phyloP scores from a whole-genome alignment of 306 rosid genomes.

The Trifolium subterraneum region DNA sequence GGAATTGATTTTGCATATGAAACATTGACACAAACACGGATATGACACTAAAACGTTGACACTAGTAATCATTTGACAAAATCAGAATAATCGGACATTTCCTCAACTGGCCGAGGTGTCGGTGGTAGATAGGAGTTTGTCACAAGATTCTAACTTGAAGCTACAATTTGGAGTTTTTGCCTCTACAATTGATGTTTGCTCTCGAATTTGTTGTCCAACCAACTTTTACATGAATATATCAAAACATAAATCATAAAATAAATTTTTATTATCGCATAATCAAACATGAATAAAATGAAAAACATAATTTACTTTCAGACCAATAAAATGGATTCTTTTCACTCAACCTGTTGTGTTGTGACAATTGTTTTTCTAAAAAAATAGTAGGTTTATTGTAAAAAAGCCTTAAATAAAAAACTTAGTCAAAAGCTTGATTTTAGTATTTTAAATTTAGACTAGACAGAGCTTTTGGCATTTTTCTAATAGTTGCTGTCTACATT shows the following conservation, averaged over 20 bases:
- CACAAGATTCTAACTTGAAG: neutral
- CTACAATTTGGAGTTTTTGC: neutral
- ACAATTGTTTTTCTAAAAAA: no score
- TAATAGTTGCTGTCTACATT: neutral
- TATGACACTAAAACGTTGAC: no score
- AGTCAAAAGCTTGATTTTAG: neutral
- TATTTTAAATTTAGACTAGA: neutral
- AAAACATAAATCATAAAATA: no score
- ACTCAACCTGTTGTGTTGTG: neutral
- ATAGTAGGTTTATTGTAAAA: no score
- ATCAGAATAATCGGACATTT: neutral
- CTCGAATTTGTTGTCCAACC: neutral
- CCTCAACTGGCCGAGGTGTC: neutral
- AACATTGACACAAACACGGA: no score
- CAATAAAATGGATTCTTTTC: constrained; percentile 1
- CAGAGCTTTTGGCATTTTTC: constrained; percentile 7
- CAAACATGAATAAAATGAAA: neutral
- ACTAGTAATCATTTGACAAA: no score
- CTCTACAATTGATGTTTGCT: neutral
- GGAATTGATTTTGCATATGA: neutral
- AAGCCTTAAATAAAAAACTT: neutral
- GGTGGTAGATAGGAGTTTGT: neutral
- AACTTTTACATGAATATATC: no score
- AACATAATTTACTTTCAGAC: constrained; percentile 17
- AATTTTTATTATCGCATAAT: no score